A percentile compares a stretch with the other conserved stretches of the same genome.
Conservation (phyloP, 805 yeast species). For the Wickerhamiella allomyrinae region DNA sequence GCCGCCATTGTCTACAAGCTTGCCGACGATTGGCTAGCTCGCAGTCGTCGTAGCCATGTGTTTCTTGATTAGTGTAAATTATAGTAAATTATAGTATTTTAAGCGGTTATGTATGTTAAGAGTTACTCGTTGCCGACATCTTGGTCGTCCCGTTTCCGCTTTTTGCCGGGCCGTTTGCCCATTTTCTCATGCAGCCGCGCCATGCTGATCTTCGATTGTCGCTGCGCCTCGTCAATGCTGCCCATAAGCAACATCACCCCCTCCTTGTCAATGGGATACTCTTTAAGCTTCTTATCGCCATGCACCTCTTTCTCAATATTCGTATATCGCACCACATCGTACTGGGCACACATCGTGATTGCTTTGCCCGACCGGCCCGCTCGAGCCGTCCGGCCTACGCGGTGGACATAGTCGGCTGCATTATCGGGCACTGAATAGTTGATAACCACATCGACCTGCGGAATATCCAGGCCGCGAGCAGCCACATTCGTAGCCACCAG, state of each 20-base stretch:
- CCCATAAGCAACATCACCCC: constrained; percentile 65
- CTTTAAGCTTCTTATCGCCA: constrained; percentile 55
- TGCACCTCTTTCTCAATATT: constrained; percentile 79
- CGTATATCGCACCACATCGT: constrained; percentile 76
- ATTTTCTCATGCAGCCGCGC: constrained; percentile 45
- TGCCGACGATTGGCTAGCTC: not conserved
- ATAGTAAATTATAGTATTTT: not conserved
- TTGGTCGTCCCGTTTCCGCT: constrained; percentile 31
- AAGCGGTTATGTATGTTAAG: not conserved
- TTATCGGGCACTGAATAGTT: constrained; percentile 93
- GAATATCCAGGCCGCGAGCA: constrained; percentile 90
- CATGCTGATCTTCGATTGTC: constrained; percentile 73
- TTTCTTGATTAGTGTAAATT: not conserved
- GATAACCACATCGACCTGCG: constrained; percentile 82
- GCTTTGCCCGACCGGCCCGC: constrained; percentile 93
- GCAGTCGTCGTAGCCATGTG: not conserved
- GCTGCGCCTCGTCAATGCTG: constrained; percentile 80
- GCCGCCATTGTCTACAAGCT: constrained; percentile 6
- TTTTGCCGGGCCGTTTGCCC: constrained; percentile 26
- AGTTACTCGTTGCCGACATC: constrained; percentile 29
- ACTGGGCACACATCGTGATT: constrained; percentile 80
- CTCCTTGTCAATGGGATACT: constrained; percentile 64
- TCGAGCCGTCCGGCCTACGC: constrained; percentile 94
- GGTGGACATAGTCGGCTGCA: constrained; percentile 78
- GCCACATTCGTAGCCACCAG: constrained; percentile 93